Conservation (phyloP, 148 eudicot genomes). For the Amaranthus palmeri region DNA sequence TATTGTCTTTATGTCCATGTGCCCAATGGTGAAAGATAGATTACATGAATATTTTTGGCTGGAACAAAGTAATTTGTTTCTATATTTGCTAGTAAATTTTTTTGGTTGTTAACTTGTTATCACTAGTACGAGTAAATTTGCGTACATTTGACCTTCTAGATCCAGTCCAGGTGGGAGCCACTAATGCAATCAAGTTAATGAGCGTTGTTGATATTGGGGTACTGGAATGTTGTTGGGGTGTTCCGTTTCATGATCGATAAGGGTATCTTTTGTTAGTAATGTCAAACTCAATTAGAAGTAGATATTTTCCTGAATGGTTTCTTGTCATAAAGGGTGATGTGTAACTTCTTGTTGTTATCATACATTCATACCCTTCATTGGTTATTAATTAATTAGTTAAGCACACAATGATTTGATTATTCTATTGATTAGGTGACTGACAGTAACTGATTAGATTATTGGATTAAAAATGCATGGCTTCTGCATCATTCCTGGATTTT, state of each 20-base stretch:
- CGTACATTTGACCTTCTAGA: too few relatives aligned
- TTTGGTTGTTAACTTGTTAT: too few relatives aligned
- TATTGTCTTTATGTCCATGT: neutral
- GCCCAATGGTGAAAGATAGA: neutral
- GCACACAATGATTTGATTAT: neutral
- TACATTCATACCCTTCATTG: neutral
- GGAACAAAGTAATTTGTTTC: neutral
- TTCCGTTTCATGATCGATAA: neutral
- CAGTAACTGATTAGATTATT: neutral
- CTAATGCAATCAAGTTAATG: too few relatives aligned
- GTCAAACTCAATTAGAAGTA: too few relatives aligned
- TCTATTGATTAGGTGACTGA: neutral
- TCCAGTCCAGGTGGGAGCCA: too few relatives aligned
- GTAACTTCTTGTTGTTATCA: neutral
- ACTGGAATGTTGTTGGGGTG: too few relatives aligned
- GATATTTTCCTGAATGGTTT: neutral
- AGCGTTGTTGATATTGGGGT: too few relatives aligned
- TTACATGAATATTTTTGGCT: neutral
- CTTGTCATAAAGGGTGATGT: too few relatives aligned
- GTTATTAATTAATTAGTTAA: too few relatives aligned
- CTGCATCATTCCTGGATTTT: neutral
- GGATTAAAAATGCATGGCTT: neutral
- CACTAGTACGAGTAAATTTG: too few relatives aligned
- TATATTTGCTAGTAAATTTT: too few relatives aligned
- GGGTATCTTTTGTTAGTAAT: constrained; percentile 3